Base-by-base conservation (phyloP, 257 asterid species). In the Galeopsis tetrahit region DNA sequence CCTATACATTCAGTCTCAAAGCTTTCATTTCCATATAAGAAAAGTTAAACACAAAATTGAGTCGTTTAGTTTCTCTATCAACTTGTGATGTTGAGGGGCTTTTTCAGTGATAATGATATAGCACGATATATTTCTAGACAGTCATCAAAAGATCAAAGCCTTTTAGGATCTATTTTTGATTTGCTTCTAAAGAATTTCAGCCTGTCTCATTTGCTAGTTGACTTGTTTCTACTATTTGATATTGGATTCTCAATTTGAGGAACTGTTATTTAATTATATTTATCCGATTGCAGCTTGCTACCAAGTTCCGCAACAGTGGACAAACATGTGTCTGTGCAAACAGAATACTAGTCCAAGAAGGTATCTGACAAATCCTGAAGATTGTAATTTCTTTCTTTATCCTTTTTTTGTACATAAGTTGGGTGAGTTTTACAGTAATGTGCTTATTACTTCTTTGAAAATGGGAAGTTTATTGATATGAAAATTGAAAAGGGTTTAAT, bases 301-400 rank as follows among this genome's bases (percentile, higher is more conserved):
- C 97, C 52, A 92, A 95, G 81, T 95, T 95, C 82, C 95, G 97
- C 10, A 95, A 95, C 82, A 95, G 96, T 79, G 99, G 99, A 66
- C 98, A 95, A 85, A 95, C 99, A 35, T 95, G 99, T 71, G 94
- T 95, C 53, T 95, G 99, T 53, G 99, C 99, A 75, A 95, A 95
- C 76, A 88, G 98, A 82, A 62, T 92, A 73, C 88, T 95, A 63
- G 98, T 95, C 74, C 99, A 95, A 82, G 97, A 92, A 95, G 98
- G 98, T 86, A 90, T 46, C 62, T 48, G 53, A 48, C 43, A 76
- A 71, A 53, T 68, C 46, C 65, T 66, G 61, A 64, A 49, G 33
- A 74, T 38, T 59, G 55, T 61, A 69, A 49, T 64, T 49, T 69
- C 42, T 74, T 6, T 74, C 48, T 63, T 56, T 55, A 38, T 74